phyloP scores from a whole-genome alignment of 768 basidiomycete genomes.

The Coprinopsis strossmayeri region DNA sequence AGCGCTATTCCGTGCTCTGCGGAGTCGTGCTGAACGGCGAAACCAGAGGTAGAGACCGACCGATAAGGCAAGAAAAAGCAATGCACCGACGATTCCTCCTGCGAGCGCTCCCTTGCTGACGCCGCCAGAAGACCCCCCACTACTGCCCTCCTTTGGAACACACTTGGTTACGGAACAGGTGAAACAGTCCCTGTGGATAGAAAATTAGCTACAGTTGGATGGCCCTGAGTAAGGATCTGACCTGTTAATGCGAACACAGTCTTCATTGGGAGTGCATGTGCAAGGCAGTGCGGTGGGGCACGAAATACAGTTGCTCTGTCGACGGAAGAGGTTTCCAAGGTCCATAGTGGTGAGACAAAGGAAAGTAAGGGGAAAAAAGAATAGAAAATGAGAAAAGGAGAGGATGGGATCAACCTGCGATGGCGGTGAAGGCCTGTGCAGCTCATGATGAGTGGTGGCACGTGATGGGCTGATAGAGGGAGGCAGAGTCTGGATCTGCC shows the following conservation, averaged over 20 bases:
- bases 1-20: conserved; percentile 24
- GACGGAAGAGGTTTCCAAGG: conserved; percentile 32
- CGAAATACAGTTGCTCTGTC: too few relatives aligned
- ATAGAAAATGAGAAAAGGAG: conserved; percentile 14
- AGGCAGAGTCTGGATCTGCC: background rate
- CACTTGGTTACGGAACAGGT: conserved; percentile 51
- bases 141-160: conserved; percentile 23
- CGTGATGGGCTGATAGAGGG: conserved; percentile 10
- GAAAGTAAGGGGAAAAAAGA: conserved; percentile 22
- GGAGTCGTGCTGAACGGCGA: conserved; percentile 47
- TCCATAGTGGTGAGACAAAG: conserved; percentile 29
- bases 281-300: too few relatives aligned
- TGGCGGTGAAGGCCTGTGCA: background rate
- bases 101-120: conserved; percentile 67
- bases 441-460: too few relatives aligned
- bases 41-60: conserved; percentile 55
- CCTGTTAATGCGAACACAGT: conserved; percentile 58
- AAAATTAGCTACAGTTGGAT: background rate
- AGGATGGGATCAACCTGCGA: too few relatives aligned
- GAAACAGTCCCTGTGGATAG: conserved; percentile 44
- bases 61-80: conserved; percentile 52
- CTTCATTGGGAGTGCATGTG: conserved; percentile 46
- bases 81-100: conserved; percentile 60
- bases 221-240: conserved; percentile 16
- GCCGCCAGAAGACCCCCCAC: conserved; percentile 26